These are phyloP conservation scores for Kuraishia floccosa DNA, from an alignment of 805 yeast genomes.

Conservation along the genomic window DNA sequence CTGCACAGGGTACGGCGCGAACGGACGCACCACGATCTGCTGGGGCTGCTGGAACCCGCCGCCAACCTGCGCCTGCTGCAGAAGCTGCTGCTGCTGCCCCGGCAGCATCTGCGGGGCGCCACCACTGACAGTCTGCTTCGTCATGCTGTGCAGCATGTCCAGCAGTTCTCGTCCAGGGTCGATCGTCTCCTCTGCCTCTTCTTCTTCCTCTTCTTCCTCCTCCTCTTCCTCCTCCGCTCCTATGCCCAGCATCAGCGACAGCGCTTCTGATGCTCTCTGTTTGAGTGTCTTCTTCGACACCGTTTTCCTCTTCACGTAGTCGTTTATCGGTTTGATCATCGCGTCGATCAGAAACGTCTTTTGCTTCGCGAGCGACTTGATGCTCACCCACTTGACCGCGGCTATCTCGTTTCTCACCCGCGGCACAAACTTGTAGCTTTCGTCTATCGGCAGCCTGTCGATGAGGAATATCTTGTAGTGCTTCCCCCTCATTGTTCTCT, in stretches of 20 bases:
- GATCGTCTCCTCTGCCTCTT: slow-evolving; percentile 13
- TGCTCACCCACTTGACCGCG: slow-evolving; percentile 68
- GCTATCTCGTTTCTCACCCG: slow-evolving; percentile 81
- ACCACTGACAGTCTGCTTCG: too few species aligned
- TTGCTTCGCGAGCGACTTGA: slow-evolving; percentile 28
- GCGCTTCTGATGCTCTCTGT: slow-evolving; percentile 49
- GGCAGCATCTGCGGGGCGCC: too few species aligned
- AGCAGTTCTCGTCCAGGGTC: slow-evolving; percentile 76
- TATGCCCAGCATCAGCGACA: slow-evolving; percentile 56
- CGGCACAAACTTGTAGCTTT: slow-evolving; percentile 65
- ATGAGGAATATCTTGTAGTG: slow-evolving; percentile 76
- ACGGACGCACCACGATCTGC: too few species aligned
- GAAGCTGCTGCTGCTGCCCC: slow-evolving; percentile 6
- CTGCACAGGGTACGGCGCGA: too few species aligned
- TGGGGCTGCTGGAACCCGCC: too few species aligned
- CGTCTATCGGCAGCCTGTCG: slow-evolving; percentile 71
- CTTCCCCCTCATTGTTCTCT: slow-evolving; percentile 73
- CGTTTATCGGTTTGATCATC: slow-evolving; percentile 36
- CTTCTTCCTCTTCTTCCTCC: slow-evolving; percentile 18
- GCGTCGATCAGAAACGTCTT: slow-evolving; percentile 32
- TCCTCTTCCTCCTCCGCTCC: slow-evolving; percentile 20
- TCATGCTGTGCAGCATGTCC: slow-evolving; percentile 43
- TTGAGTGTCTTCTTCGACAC: slow-evolving; percentile 46
- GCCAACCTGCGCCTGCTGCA: too few species aligned
- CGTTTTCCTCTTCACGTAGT: slow-evolving; percentile 40